Conservation (phyloP, 768 basidiomycete species). For the Kwoniella bestiolae region DNA sequence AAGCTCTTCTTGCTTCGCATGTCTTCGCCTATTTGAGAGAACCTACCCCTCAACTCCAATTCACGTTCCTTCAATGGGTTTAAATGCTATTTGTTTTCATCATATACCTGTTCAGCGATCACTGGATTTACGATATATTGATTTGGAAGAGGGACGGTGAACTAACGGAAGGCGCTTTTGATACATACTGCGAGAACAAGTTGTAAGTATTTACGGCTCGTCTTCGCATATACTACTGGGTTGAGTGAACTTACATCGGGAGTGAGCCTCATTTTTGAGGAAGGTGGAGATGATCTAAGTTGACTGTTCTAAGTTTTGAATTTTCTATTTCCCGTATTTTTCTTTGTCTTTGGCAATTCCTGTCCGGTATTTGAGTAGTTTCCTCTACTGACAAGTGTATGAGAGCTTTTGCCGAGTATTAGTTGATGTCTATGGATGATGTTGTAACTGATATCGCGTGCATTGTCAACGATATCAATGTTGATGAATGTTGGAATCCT, state of each 20-base stretch:
- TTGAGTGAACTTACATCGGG: slow-evolving; percentile 50
- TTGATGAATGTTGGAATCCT: too few relatives aligned
- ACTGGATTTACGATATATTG: background rate
- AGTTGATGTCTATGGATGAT: background rate
- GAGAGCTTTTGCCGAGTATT: background rate
- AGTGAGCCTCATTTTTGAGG: slow-evolving; percentile 53
- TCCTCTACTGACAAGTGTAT: too few relatives aligned
- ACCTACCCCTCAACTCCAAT: slow-evolving; percentile 56
- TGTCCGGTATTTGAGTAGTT: background rate
- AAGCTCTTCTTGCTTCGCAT: too few relatives aligned
- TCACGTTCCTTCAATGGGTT: slow-evolving; percentile 57
- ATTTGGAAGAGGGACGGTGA: too few relatives aligned
- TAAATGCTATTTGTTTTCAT: slow-evolving; percentile 41
- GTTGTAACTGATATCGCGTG: too few relatives aligned
- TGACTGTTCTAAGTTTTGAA: background rate
- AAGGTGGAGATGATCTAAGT: background rate
- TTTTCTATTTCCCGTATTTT: background rate
- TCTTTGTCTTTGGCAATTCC: background rate
- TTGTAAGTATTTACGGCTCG: slow-evolving; percentile 10
- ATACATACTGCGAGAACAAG: slow-evolving; percentile 35
- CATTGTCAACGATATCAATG: too few relatives aligned
- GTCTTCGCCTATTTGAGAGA: too few relatives aligned
- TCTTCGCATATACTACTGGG: background rate
- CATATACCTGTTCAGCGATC: slow-evolving; percentile 23
- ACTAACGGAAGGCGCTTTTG: slow-evolving; percentile 27